phyloP scores from a whole-genome alignment of 441 rosid species.

The Manihot esculenta region DNA sequence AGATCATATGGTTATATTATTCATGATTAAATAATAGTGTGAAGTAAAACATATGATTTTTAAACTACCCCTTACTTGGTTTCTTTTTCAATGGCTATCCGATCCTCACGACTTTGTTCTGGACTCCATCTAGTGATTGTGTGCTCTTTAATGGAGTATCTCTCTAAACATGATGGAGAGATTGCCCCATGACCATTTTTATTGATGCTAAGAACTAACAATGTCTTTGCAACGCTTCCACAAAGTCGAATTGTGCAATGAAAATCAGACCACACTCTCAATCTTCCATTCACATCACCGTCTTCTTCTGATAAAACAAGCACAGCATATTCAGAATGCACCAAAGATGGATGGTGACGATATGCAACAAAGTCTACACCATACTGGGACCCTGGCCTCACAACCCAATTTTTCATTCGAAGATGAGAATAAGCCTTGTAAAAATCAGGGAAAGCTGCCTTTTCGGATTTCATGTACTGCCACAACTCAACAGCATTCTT shows the following conservation, averaged over 20 bases:
- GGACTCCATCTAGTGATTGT: slow-evolving; percentile 64
- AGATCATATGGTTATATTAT: too few species aligned
- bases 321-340: slow-evolving; percentile 68
- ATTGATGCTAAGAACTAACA: slow-evolving; percentile 42
- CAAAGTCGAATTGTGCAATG: slow-evolving; percentile 48
- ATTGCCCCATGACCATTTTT: slow-evolving; percentile 28
- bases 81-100: slow-evolving; percentile 18
- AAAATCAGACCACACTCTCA: slow-evolving; percentile 62
- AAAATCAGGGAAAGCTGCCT: slow-evolving; percentile 40
- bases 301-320: slow-evolving; percentile 40
- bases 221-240: slow-evolving; percentile 58
- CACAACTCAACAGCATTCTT: slow-evolving; percentile 38
- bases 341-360: slow-evolving; percentile 61
- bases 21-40: too few species aligned
- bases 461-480: slow-evolving; percentile 41
- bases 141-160: slow-evolving; percentile 45
- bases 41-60: not conserved
- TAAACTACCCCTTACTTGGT: slow-evolving; percentile 23
- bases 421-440: slow-evolving; percentile 64
- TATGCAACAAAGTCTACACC: slow-evolving; percentile 70
- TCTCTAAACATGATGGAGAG: slow-evolving; percentile 38
- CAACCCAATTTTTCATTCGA: slow-evolving; percentile 56
- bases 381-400: slow-evolving; percentile 59
- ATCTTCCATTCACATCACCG: slow-evolving; percentile 34
- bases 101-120: slow-evolving; percentile 54